Percentiles rank a stretch among this genome's conserved stretches.
phyloP scores from a whole-genome alignment of 2,329 filamentous ascomycete genomes.

The Beauveria pseudobassiana region DNA sequence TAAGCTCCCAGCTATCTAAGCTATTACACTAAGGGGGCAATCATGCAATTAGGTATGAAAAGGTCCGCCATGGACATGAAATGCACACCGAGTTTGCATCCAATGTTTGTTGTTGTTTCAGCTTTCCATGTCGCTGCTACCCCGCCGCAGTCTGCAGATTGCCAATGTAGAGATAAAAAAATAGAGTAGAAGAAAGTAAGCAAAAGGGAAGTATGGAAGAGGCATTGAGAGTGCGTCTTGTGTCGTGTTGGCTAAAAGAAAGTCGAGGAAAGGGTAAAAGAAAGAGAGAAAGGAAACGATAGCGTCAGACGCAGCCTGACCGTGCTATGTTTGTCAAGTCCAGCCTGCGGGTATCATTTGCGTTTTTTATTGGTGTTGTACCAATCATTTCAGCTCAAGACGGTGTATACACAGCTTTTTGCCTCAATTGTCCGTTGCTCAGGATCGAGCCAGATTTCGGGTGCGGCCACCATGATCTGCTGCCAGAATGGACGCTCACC shows the following conservation, averaged over 20 bases:
- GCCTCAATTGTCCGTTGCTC: slow-evolving; percentile 6
- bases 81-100: neutral
- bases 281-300: neutral
- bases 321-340: neutral
- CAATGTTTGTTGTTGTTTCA: neutral
- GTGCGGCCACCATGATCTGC: slow-evolving; percentile 10
- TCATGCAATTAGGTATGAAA: neutral
- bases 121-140: neutral
- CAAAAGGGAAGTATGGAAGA: neutral
- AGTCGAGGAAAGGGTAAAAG: neutral
- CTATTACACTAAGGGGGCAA: neutral
- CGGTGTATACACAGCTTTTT: neutral
- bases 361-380: neutral
- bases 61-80: no score
- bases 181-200: neutral
- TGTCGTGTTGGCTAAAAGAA: neutral
- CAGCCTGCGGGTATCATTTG: neutral
- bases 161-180: slow-evolving; percentile 3
- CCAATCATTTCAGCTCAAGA: neutral
- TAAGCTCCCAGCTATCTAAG: slow-evolving; percentile 5
- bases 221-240: neutral
- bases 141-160: neutral
- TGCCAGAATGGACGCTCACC: slow-evolving; percentile 12
- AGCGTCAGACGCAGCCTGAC: neutral
- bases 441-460: slow-evolving; percentile 7